Evolutionary conservation across 192 early-diverging fungal species (phyloP).

Genomic region (Linderina pennispora): DNA sequence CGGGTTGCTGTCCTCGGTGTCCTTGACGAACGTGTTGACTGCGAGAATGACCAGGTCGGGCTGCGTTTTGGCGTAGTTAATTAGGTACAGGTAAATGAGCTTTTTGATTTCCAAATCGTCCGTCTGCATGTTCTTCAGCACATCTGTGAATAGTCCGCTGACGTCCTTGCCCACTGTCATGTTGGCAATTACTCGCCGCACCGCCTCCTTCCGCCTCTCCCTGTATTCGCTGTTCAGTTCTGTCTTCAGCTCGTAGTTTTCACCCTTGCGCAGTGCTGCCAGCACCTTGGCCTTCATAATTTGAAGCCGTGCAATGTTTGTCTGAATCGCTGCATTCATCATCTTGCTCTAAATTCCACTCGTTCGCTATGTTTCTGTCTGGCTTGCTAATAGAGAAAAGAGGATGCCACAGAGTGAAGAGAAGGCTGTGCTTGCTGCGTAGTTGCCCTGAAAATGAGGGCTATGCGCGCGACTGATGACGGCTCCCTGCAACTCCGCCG

Average conservation of each 20-base stretch:
- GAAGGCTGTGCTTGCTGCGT: neutral
- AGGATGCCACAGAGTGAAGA: neutral
- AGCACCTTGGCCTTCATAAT: constrained; percentile 46
- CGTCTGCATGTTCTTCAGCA: constrained; percentile 99
- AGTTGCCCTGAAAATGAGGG: neutral
- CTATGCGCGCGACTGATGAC: too few species aligned
- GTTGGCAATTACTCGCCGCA: constrained; percentile 98
- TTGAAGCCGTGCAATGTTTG: constrained; percentile 44
- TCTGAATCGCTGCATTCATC: constrained; percentile 46
- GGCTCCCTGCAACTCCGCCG: too few species aligned
- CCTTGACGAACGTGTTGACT: constrained; percentile 97
- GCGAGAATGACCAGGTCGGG: constrained; percentile 96
- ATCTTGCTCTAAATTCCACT: constrained; percentile 11
- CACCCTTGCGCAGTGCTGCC: constrained; percentile 51
- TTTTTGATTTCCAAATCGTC: constrained; percentile 98
- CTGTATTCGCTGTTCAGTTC: constrained; percentile 98
- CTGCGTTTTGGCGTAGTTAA: constrained; percentile 96
- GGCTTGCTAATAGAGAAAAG: neutral
- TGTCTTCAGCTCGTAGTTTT: constrained; percentile 96
- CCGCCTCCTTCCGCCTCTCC: constrained; percentile 92
- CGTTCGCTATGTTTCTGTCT: neutral
- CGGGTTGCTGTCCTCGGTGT: constrained; percentile 91
- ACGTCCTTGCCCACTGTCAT: constrained; percentile 99
- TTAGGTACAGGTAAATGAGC: constrained; percentile 95
- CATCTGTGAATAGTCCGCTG: constrained; percentile 89